Evolutionary conservation across 179 eudicot genomes (phyloP).

Genomic region (Carnegiea gigantea): DNA sequence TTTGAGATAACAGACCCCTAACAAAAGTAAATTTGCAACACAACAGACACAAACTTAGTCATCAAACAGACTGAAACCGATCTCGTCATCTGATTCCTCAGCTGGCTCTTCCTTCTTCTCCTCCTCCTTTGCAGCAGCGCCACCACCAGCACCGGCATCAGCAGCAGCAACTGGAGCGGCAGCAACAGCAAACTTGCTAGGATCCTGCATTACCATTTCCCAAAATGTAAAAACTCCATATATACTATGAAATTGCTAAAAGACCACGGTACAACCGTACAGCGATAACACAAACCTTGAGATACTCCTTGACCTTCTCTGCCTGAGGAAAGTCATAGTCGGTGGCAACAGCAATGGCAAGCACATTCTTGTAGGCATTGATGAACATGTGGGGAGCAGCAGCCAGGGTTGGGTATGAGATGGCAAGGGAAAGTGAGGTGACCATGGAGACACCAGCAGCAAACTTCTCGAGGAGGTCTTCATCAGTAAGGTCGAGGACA

Average conservation of each 20-base stretch:
- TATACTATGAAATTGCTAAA: too few species aligned
- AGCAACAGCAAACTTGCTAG: slow-evolving; percentile 40
- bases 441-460: slow-evolving; percentile 65
- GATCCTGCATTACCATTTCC: slow-evolving; percentile 43
- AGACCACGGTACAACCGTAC: too few species aligned
- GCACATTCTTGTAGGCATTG: slow-evolving; percentile 76
- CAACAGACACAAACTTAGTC: slow-evolving; percentile 16
- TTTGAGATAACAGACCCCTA: neutral
- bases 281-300: slow-evolving; percentile 40
- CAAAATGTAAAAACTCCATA: too few species aligned
- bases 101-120: slow-evolving; percentile 54
- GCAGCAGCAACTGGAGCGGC: slow-evolving; percentile 37
- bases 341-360: slow-evolving; percentile 68
- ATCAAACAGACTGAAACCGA: slow-evolving; percentile 44
- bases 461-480: slow-evolving; percentile 63
- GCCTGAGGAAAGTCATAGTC: slow-evolving; percentile 82
- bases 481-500: slow-evolving; percentile 76
- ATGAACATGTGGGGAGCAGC: slow-evolving; percentile 88
- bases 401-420: slow-evolving; percentile 74
- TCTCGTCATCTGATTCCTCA: slow-evolving; percentile 59
- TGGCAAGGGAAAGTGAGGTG: slow-evolving; percentile 56
- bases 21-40: neutral
- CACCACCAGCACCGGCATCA: slow-evolving; percentile 23
- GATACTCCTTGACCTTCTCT: slow-evolving; percentile 79
- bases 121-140: slow-evolving; percentile 44